Percentiles rank a stretch among this genome's conserved stretches.
Conservation (phyloP, 2,329 filamentous ascomycete genomes). For the Microcyclospora tardicrescens region DNA sequence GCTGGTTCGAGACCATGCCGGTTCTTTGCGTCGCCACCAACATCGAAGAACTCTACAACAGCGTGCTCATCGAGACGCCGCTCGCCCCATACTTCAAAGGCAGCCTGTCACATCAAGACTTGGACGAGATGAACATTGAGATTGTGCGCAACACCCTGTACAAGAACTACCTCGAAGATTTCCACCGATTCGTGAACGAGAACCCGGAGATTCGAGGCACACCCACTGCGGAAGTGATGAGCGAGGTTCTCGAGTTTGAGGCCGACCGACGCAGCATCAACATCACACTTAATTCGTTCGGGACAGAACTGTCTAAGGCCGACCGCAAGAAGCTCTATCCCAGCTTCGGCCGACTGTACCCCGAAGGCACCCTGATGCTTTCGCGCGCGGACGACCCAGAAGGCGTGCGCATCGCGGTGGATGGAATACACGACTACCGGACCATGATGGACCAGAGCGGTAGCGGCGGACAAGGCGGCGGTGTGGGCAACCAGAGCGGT, state of each 20-base stretch:
- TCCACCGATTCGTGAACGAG: constrained; percentile 85
- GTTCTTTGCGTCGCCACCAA: constrained; percentile 96
- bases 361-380: constrained; percentile 89
- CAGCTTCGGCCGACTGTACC: constrained; percentile 77
- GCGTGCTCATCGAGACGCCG: constrained; percentile 90
- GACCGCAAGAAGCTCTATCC: constrained; percentile 96
- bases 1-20: constrained; percentile 98
- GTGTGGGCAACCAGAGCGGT: constrained; percentile 73
- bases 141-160: constrained; percentile 97
- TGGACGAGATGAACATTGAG: constrained; percentile 98
- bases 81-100: constrained; percentile 96
- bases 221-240: constrained; percentile 88
- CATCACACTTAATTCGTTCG: constrained; percentile 97
- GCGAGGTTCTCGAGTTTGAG: constrained; percentile 90
- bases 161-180: constrained; percentile 99
- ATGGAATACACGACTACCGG: constrained; percentile 89
- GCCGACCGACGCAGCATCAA: constrained; percentile 95
- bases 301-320: constrained; percentile 84
- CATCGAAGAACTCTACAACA: constrained; percentile 98
- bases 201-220: constrained; percentile 76
- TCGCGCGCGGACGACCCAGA: constrained; percentile 91
- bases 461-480: constrained; percentile 55
- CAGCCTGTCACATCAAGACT: constrained; percentile 85
- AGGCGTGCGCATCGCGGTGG: constrained; percentile 83
- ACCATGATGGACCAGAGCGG: constrained; percentile 88